Conservation (phyloP, 345 rosid genomes). For the Corymbia maculata region DNA sequence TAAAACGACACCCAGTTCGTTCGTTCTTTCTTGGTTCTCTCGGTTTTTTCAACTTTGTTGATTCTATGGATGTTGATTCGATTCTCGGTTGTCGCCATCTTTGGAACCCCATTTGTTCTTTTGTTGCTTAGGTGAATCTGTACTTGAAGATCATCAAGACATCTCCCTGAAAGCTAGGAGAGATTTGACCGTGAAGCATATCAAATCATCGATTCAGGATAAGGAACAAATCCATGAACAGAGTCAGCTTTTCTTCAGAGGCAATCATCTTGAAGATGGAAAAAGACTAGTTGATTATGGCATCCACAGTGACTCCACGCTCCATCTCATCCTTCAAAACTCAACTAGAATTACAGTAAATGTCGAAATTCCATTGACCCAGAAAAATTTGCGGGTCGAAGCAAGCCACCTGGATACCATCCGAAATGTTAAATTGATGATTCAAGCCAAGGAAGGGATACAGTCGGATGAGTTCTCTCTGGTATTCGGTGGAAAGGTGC, state of each 20-base stretch:
- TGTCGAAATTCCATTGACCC: neutral
- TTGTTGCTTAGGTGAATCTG: constrained; percentile 5
- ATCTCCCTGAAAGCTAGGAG: neutral
- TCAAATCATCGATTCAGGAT: constrained; percentile 16
- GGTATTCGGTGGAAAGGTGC: neutral
- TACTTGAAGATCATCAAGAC: constrained; percentile 21
- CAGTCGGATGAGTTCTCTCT: neutral
- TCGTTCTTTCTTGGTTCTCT: neutral
- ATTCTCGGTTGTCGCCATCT: neutral
- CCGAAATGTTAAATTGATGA: neutral
- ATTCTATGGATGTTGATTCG: neutral
- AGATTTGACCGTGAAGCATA: constrained; percentile 4
- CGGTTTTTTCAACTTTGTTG: neutral
- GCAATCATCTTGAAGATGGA: neutral
- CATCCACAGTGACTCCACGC: neutral
- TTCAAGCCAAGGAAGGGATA: neutral
- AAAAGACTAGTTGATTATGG: neutral
- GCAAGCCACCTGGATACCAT: neutral
- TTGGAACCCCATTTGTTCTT: neutral
- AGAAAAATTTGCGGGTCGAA: neutral
- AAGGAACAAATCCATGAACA: constrained; percentile 8
- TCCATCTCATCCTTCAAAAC: neutral
- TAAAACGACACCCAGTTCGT: neutral
- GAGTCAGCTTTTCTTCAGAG: constrained; percentile 5
- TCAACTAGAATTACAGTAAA: neutral